Conservation (phyloP, 2,329 filamentous ascomycete species). For the Fusarium subtropicale region DNA sequence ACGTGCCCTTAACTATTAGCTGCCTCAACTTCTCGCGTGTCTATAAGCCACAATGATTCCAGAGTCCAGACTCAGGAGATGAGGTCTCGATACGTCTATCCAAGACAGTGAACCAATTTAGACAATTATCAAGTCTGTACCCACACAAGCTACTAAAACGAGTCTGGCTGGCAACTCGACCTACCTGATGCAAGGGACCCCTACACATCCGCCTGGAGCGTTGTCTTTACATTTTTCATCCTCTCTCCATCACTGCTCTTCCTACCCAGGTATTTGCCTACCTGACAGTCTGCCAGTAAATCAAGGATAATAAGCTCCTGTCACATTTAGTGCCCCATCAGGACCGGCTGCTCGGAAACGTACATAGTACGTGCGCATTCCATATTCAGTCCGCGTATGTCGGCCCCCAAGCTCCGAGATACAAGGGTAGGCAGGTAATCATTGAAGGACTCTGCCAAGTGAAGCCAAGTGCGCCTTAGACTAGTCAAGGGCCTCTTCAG, state of each 20-base stretch:
- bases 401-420: slow-evolving; percentile 26
- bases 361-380: background rate
- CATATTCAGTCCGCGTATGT: slow-evolving; percentile 18
- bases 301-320: background rate
- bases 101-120: slow-evolving; percentile 2
- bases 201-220: slow-evolving; percentile 7
- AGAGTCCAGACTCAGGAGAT: slow-evolving; percentile 16
- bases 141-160: background rate
- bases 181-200: slow-evolving; percentile 1
- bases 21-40: background rate
- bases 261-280: background rate
- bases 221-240: background rate
- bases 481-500: slow-evolving; percentile 34
- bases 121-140: slow-evolving; percentile 14
- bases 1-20: slow-evolving; percentile 34
- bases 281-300: background rate
- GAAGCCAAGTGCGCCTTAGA: slow-evolving; percentile 23
- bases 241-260: background rate
- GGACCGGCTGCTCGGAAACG: background rate
- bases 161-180: slow-evolving; percentile 6
- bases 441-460: slow-evolving; percentile 38
- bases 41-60: slow-evolving; percentile 34
- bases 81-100: background rate
- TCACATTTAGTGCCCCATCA: background rate
- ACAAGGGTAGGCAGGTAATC: slow-evolving; percentile 28